phyloP scores from a whole-genome alignment of 2,329 filamentous ascomycete genomes.

The Aspergillus neoniger region DNA sequence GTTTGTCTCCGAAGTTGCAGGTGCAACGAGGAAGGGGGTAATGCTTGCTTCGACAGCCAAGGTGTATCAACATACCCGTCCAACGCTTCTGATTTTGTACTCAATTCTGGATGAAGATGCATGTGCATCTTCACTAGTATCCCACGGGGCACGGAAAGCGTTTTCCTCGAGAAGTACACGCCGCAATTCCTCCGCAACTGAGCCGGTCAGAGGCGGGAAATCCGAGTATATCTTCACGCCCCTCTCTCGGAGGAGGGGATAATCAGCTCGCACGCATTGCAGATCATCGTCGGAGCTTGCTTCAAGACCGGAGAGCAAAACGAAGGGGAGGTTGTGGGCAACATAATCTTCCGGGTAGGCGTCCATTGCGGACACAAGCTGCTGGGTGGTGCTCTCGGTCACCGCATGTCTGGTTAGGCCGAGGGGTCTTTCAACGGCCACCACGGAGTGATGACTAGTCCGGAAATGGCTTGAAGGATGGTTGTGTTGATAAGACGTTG shows the following conservation, averaged over 20 bases:
- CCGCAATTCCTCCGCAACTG: constrained; percentile 66
- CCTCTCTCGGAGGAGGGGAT: constrained; percentile 57
- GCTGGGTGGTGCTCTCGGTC: constrained; percentile 26
- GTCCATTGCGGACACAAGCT: constrained; percentile 46
- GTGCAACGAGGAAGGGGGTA: constrained; percentile 1
- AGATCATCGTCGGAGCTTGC: constrained; percentile 36
- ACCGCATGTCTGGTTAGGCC: constrained; percentile 35
- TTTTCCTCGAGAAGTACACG: constrained; percentile 68
- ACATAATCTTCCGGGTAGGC: constrained; percentile 66
- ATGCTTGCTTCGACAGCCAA: background rate
- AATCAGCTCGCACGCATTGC: constrained; percentile 41
- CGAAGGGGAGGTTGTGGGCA: constrained; percentile 80
- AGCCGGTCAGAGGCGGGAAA: constrained; percentile 65
- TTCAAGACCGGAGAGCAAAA: constrained; percentile 77
- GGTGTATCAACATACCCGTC: constrained; percentile 68
- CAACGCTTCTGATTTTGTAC: constrained; percentile 72
- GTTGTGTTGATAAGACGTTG: background rate
- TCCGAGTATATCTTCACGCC: constrained; percentile 69
- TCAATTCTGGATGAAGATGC: constrained; percentile 54
- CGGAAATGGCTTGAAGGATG: background rate
- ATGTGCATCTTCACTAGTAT: constrained; percentile 52
- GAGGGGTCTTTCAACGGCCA: constrained; percentile 9
- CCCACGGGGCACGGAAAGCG: constrained; percentile 67
- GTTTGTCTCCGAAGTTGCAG: background rate
- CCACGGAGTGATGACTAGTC: background rate